A percentile compares a stretch with the other conserved stretches of the same genome.
phyloP scores from a whole-genome alignment of 805 yeast genomes.

The Lachancea dasiensis region DNA sequence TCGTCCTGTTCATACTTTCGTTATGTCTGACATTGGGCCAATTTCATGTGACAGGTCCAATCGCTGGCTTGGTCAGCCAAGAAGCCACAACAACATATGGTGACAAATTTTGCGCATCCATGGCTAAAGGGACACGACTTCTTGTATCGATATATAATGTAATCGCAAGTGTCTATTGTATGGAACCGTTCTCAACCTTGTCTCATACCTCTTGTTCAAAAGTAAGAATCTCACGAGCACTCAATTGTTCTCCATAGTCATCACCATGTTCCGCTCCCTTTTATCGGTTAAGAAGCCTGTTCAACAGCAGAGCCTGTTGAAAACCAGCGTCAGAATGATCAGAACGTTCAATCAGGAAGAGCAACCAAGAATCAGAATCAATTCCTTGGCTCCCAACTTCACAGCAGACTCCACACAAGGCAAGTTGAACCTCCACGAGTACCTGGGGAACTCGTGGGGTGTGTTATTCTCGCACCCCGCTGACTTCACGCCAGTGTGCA shows the following conservation, averaged over 20 bases:
- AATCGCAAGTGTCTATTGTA: too few relatives aligned
- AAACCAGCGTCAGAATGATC: slow-evolving; percentile 30
- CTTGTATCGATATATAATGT: too few relatives aligned
- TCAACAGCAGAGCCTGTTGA: slow-evolving; percentile 18
- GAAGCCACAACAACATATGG: background rate
- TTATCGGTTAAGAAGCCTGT: slow-evolving; percentile 24
- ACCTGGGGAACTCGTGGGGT: slow-evolving; percentile 80
- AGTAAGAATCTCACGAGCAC: too few relatives aligned
- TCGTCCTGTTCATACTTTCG: too few relatives aligned
- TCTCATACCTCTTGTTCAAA: too few relatives aligned
- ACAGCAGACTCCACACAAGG: slow-evolving; percentile 78
- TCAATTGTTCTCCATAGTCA: background rate
- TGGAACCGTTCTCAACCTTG: too few relatives aligned
- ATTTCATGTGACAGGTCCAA: background rate
- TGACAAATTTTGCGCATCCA: background rate
- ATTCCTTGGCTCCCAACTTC: slow-evolving; percentile 84
- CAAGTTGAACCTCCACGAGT: slow-evolving; percentile 79
- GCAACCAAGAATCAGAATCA: slow-evolving; percentile 65
- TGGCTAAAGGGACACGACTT: too few relatives aligned
- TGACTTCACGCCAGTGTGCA: slow-evolving; percentile 95
- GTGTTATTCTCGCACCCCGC: slow-evolving; percentile 92
- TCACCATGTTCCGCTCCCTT: slow-evolving; percentile 23
- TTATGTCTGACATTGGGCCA: too few relatives aligned
- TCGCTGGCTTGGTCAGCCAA: background rate
- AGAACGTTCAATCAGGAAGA: slow-evolving; percentile 47